Conservation (phyloP, 345 rosid species). For the Aquilaria yunnanensis region DNA sequence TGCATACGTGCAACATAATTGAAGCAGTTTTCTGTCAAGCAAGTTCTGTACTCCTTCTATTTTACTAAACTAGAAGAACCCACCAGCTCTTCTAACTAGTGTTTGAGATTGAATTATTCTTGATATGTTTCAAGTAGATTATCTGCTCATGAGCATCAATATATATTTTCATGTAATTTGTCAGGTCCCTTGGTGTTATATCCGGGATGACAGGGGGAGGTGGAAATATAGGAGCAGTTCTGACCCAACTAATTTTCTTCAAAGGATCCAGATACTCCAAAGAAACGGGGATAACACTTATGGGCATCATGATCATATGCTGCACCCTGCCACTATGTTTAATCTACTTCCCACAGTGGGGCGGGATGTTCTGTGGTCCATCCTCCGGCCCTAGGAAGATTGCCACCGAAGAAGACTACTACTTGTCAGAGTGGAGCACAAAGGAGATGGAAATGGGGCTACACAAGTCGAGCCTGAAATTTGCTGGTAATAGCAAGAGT, state of each 20-base stretch:
- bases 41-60: background rate
- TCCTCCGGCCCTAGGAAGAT: slow-evolving; percentile 20
- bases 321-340: slow-evolving; percentile 61
- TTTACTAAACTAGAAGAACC: background rate
- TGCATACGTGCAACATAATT: background rate
- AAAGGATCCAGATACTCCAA: slow-evolving; percentile 72
- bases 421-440: slow-evolving; percentile 63
- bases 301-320: slow-evolving; percentile 78
- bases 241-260: slow-evolving; percentile 83
- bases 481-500: slow-evolving; percentile 59
- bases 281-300: slow-evolving; percentile 65
- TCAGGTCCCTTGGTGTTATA: slow-evolving; percentile 73
- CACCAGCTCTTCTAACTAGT: background rate
- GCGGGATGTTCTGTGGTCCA: slow-evolving; percentile 86
- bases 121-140: too few species aligned
- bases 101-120: too few species aligned
- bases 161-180: background rate
- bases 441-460: slow-evolving; percentile 42
- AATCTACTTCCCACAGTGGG: slow-evolving; percentile 90
- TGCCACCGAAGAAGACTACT: slow-evolving; percentile 69
- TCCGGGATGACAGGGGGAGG: slow-evolving; percentile 95
- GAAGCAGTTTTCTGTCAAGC: background rate
- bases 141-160: background rate
- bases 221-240: slow-evolving; percentile 80
- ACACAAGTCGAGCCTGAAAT: slow-evolving; percentile 58